These are phyloP conservation scores for Nicotiana tomentosiformis DNA, from an alignment of 257 asterid species.

Conservation along the genomic window DNA sequence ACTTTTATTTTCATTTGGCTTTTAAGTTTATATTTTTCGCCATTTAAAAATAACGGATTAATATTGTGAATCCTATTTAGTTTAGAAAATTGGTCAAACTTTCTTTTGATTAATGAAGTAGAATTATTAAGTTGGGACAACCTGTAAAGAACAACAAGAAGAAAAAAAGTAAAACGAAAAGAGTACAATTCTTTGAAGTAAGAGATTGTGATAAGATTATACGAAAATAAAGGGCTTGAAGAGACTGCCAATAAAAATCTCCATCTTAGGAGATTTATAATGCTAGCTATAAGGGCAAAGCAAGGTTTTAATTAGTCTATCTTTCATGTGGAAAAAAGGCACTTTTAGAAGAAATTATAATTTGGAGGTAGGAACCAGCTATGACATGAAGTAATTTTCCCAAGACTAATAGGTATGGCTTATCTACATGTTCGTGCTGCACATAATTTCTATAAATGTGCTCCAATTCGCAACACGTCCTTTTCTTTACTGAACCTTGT, in stretches of 20 bases:
- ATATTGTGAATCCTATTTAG: too few species aligned
- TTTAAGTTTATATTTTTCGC: background rate
- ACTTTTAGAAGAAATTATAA: background rate
- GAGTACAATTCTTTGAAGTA: too few species aligned
- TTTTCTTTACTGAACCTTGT: conserved; percentile 1
- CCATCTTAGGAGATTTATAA: background rate
- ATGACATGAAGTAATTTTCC: background rate
- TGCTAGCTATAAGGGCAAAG: background rate
- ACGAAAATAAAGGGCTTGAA: too few species aligned
- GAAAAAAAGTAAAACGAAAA: too few species aligned
- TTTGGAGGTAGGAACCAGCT: too few species aligned
- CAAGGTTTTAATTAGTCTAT: conserved; percentile 6
- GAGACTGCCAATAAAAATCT: background rate
- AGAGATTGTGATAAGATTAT: too few species aligned
- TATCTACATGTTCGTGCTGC: background rate
- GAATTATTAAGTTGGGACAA: too few species aligned
- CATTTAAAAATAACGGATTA: background rate
- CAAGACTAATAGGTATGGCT: background rate
- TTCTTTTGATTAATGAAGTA: too few species aligned
- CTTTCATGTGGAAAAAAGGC: background rate
- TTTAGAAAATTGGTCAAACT: too few species aligned
- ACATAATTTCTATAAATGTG: background rate
- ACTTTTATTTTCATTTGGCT: too few species aligned
- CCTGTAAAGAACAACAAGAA: too few species aligned
- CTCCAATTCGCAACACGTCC: conserved; percentile 9